Percentiles rank a stretch among this genome's conserved stretches.
Evolutionary conservation across 352 stramenopile species (phyloP).

Genomic region (Saprolegnia diclina): DNA sequence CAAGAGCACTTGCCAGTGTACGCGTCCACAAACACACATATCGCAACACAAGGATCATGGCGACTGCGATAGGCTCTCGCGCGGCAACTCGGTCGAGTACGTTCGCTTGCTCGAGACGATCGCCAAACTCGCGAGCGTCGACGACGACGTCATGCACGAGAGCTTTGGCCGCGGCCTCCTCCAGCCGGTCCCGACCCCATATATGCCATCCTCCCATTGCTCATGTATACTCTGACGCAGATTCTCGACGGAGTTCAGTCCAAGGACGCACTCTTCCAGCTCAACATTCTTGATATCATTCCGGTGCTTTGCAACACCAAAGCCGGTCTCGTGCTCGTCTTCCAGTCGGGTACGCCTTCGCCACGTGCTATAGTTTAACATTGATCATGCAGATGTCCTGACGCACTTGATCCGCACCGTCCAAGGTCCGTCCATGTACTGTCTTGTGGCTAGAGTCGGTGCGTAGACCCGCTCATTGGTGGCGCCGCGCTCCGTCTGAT

Average conservation of each 20-base stretch:
- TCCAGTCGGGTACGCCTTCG: constrained; percentile 54
- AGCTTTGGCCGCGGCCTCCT: constrained; percentile 29
- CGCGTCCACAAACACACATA: no score
- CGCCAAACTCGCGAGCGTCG: constrained; percentile 40
- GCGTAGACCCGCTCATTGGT: constrained; percentile 66
- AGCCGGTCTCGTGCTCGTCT: constrained; percentile 61
- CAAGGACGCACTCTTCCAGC: constrained; percentile 70
- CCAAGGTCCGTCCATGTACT: no score
- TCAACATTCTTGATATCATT: constrained; percentile 80
- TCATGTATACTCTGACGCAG: constrained; percentile 30
- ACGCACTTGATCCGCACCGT: constrained; percentile 8
- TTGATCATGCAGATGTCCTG: neutral
- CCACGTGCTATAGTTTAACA: neutral
- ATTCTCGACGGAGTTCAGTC: constrained; percentile 68
- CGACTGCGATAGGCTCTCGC: neutral
- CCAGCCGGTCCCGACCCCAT: neutral
- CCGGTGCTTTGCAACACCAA: constrained; percentile 62
- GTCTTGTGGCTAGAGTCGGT: no score
- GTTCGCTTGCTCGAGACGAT: constrained; percentile 76
- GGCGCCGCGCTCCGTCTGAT: constrained; percentile 67
- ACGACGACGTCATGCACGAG: constrained; percentile 13
- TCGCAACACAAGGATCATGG: neutral
- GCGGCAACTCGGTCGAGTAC: constrained; percentile 57
- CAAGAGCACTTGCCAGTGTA: constrained; percentile 5
- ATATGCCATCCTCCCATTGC: neutral